phyloP scores from a whole-genome alignment of 2,329 filamentous ascomycete genomes.

The Ophiostoma pallidulum region DNA sequence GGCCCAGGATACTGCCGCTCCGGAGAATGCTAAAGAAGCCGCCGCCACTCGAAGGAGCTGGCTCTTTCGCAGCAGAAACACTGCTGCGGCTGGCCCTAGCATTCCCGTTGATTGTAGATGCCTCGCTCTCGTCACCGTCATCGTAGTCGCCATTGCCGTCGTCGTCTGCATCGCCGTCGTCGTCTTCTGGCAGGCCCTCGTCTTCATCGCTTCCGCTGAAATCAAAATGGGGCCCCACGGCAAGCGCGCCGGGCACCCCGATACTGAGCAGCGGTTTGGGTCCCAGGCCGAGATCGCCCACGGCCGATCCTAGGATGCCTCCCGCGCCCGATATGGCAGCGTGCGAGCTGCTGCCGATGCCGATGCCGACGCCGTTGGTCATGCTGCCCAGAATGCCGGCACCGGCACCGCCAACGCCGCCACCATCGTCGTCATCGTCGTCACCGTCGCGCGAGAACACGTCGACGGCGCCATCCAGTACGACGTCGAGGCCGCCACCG shows the following conservation, averaged over 20 bases:
- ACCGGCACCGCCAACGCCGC: conserved; percentile 7
- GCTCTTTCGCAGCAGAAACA: too few relatives aligned
- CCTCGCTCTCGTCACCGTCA: conserved; percentile 30
- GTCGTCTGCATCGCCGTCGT: conserved; percentile 22
- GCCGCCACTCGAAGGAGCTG: conserved; percentile 18
- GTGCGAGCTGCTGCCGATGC: conserved; percentile 13
- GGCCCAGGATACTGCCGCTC: conserved; percentile 48
- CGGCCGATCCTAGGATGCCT: conserved; percentile 6
- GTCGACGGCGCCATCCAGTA: conserved; percentile 55
- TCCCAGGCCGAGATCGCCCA: conserved; percentile 5
- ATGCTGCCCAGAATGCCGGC: not conserved
- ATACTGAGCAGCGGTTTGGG: conserved; percentile 11
- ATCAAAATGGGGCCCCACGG: too few relatives aligned
- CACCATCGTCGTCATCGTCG: conserved; percentile 14
- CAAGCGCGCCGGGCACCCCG: too few relatives aligned
- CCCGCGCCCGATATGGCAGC: conserved; percentile 25
- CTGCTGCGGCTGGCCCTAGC: not conserved
- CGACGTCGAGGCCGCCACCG: conserved; percentile 55
- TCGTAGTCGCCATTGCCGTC: conserved; percentile 23
- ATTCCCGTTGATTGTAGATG: conserved; percentile 14
- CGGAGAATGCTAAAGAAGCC: conserved; percentile 58
- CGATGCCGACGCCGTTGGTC: conserved; percentile 8
- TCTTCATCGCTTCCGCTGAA: conserved; percentile 17
- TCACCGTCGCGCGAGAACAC: conserved; percentile 27
- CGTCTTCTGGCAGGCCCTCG: conserved; percentile 28